Evolutionary conservation across 2,329 filamentous ascomycete genomes (phyloP).

Genomic region (Pestalotiopsis sp.): DNA sequence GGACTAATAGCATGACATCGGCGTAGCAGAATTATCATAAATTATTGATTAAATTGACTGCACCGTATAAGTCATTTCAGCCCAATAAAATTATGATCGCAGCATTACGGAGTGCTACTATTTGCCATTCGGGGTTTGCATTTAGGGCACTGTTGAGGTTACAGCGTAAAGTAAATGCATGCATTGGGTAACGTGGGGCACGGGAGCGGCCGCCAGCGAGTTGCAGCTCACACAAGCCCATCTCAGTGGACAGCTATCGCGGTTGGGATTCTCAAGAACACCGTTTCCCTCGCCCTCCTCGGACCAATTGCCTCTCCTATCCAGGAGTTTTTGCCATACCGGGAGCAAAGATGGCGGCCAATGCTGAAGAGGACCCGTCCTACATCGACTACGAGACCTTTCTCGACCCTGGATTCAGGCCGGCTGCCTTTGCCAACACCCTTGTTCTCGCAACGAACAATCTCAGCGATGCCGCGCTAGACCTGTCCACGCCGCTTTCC

Average conservation of each 20-base stretch:
- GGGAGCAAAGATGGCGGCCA: slow-evolving; percentile 28
- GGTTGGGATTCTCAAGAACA: background rate
- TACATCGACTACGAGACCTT: slow-evolving; percentile 98
- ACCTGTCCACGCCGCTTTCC: slow-evolving; percentile 91
- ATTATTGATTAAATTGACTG: too few relatives aligned
- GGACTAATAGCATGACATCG: background rate
- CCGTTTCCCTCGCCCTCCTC: background rate
- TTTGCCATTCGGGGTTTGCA: too few relatives aligned
- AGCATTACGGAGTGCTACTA: too few relatives aligned
- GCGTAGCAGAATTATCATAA: too few relatives aligned
- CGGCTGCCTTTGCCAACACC: slow-evolving; percentile 81
- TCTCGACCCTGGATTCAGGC: slow-evolving; percentile 78
- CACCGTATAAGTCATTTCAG: too few relatives aligned
- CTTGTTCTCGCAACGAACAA: slow-evolving; percentile 92
- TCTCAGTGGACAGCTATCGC: background rate
- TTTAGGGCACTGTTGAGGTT: background rate
- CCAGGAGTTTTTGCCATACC: background rate
- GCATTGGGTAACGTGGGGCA: background rate
- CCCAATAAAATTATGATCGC: too few relatives aligned
- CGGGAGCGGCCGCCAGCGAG: background rate
- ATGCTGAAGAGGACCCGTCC: slow-evolving; percentile 63
- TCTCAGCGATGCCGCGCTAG: slow-evolving; percentile 82
- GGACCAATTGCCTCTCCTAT: background rate
- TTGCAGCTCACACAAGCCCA: background rate
- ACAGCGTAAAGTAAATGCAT: background rate